Conservation (phyloP, 495 filamentous ascomycete genomes). For the Massariosphaeria phaeospora region DNA sequence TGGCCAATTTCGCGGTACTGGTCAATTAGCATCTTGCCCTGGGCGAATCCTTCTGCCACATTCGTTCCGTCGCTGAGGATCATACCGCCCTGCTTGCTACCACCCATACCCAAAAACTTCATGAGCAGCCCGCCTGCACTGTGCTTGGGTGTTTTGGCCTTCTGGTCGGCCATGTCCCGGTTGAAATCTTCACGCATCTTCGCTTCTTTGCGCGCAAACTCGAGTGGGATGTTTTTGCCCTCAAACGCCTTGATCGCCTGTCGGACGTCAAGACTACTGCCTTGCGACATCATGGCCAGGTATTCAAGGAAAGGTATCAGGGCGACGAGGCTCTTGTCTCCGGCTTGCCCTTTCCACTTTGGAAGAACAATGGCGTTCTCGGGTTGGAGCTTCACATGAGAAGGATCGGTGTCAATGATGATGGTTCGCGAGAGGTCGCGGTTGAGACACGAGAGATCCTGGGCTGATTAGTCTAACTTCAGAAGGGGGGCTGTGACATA, state of each 20-base stretch:
- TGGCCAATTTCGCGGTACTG: conserved; percentile 85
- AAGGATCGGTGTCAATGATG: conserved; percentile 77
- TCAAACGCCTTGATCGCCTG: conserved; percentile 82
- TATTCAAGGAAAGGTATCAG: conserved; percentile 96
- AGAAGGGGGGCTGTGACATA: background rate
- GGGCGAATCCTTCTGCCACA: conserved; percentile 65
- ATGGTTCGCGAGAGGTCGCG: conserved; percentile 90
- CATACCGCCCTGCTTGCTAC: conserved; percentile 33
- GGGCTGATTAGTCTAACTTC: conserved; percentile 11
- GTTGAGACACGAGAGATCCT: conserved; percentile 96
- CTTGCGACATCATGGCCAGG: conserved; percentile 72
- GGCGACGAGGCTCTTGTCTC: conserved; percentile 77
- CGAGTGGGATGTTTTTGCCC: conserved; percentile 75
- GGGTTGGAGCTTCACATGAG: conserved; percentile 78
- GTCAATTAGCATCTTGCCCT: conserved; percentile 94
- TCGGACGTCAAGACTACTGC: conserved; percentile 68
- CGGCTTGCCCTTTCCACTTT: conserved; percentile 78
- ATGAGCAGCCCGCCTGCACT: conserved; percentile 59
- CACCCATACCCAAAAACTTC: conserved; percentile 63
- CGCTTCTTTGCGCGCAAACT: conserved; percentile 86
- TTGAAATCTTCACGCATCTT: conserved; percentile 73
- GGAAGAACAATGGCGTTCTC: conserved; percentile 89
- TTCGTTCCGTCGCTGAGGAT: conserved; percentile 62
- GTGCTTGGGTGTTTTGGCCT: conserved; percentile 55
- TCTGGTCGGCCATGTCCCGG: conserved; percentile 66